phyloP scores from a whole-genome alignment of 805 yeast genomes.

The Metahyphopichia silvanorum region DNA sequence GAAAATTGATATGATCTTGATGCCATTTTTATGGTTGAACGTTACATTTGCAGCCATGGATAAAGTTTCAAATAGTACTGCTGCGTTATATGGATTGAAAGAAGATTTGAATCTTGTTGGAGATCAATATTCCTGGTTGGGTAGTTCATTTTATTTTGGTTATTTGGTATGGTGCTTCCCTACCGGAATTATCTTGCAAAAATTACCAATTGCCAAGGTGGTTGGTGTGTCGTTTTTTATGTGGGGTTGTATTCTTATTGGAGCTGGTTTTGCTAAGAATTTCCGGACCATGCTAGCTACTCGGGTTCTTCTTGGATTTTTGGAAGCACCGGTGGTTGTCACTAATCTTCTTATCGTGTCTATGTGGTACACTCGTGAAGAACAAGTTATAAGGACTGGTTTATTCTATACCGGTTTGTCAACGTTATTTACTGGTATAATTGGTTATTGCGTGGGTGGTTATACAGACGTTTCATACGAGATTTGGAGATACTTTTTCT shows the following conservation, averaged over 20 bases:
- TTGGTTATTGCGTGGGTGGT: slow-evolving; percentile 21
- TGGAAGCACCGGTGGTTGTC: slow-evolving; percentile 23
- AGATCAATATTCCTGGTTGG: slow-evolving; percentile 15
- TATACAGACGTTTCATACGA: slow-evolving; percentile 11
- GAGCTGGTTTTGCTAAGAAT: slow-evolving; percentile 6
- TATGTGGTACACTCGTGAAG: slow-evolving; percentile 12
- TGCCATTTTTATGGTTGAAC: slow-evolving; percentile 1
- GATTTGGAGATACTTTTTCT: slow-evolving; percentile 19
- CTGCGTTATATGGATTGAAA: slow-evolving; percentile 15
- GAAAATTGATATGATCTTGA: slow-evolving; percentile 1
- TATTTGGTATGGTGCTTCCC: slow-evolving; percentile 5
- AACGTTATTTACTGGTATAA: slow-evolving; percentile 11
- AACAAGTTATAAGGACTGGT: slow-evolving; percentile 13
- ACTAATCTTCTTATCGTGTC: slow-evolving; percentile 5
- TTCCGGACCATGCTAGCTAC: slow-evolving; percentile 13
- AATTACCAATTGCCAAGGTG: slow-evolving; percentile 19
- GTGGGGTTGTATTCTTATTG: slow-evolving; percentile 12
- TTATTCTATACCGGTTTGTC: slow-evolving; percentile 9
- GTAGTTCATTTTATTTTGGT: slow-evolving; percentile 14
- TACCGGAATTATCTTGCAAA: slow-evolving; percentile 6
- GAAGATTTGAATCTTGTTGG: slow-evolving; percentile 9
- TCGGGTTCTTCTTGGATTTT: slow-evolving; percentile 20
- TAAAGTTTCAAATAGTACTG: slow-evolving; percentile 12
- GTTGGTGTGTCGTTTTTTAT: slow-evolving; percentile 15
- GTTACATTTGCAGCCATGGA: slow-evolving; percentile 12